Conservation (phyloP, 345 rosid species). For the Aquilaria malaccensis region DNA sequence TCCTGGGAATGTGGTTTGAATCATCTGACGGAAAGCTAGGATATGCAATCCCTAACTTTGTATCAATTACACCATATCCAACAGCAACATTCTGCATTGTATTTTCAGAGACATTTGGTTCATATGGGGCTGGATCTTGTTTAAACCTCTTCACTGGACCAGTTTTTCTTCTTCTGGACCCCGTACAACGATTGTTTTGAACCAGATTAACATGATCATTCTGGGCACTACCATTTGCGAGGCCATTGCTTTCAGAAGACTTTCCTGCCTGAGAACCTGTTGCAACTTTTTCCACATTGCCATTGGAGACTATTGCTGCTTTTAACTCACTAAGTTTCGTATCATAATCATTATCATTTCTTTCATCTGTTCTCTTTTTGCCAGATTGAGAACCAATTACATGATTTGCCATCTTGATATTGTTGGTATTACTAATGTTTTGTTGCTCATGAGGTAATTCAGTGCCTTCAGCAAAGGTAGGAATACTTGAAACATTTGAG, state of each 20-base stretch:
- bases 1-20: conserved; percentile 29
- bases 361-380: conserved; percentile 21
- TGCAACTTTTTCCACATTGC: conserved; percentile 35
- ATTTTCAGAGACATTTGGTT: conserved; percentile 24
- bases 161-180: conserved; percentile 88
- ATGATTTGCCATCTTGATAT: conserved; percentile 24
- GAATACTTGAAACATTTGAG: conserved; percentile 26
- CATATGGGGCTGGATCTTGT: conserved; percentile 44
- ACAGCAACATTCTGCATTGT: conserved; percentile 29
- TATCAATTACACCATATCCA: conserved; percentile 34
- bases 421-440: conserved; percentile 25
- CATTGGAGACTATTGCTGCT: conserved; percentile 42
- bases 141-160: conserved; percentile 92
- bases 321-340: conserved; percentile 82
- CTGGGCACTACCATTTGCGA: conserved; percentile 41
- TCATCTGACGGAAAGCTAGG: conserved; percentile 23
- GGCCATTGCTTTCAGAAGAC: conserved; percentile 35
- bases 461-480: conserved; percentile 22
- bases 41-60: conserved; percentile 37
- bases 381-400: conserved; percentile 39
- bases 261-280: conserved; percentile 40
- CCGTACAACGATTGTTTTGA: conserved; percentile 50
- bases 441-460: conserved; percentile 28
- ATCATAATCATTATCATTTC: conserved; percentile 61
- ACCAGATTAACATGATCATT: conserved; percentile 36